Evolutionary conservation across 108 stramenopile species (phyloP).

Genomic region (Conticribra weissflogii): DNA sequence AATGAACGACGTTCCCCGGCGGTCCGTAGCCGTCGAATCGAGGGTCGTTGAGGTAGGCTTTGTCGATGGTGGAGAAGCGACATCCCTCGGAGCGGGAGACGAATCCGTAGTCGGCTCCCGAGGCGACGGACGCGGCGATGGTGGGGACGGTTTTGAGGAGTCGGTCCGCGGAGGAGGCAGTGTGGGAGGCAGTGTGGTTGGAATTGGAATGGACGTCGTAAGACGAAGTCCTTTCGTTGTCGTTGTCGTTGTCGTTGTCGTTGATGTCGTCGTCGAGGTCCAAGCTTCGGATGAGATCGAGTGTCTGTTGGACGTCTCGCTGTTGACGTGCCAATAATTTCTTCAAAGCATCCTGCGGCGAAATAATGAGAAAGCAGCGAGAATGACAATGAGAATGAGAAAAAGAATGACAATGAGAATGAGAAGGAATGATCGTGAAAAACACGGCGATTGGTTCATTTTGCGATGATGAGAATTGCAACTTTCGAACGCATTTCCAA

Average conservation of each 20-base stretch:
- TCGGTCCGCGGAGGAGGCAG: too few species aligned
- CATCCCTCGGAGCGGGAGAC: slow-evolving; percentile 65
- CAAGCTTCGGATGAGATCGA: slow-evolving; percentile 43
- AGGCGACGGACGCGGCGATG: slow-evolving; percentile 51
- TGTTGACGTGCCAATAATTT: slow-evolving; percentile 56
- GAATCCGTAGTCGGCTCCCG: slow-evolving; percentile 67
- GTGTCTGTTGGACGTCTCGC: slow-evolving; percentile 48
- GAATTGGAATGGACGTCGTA: too few species aligned
- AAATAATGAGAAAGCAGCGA: not conserved
- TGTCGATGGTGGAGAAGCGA: slow-evolving; percentile 15
- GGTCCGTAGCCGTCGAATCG: slow-evolving; percentile 59
- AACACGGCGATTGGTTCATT: too few species aligned
- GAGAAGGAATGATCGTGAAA: not conserved
- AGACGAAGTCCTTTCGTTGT: slow-evolving; percentile 6
- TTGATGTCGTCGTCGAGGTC: slow-evolving; percentile 9
- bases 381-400: not conserved
- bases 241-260: slow-evolving; percentile 6
- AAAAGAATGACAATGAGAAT: not conserved
- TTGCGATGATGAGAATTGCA: too few species aligned
- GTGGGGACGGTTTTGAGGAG: not conserved
- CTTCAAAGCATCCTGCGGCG: slow-evolving; percentile 34
- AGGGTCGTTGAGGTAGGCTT: slow-evolving; percentile 13
- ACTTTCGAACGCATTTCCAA: too few species aligned
- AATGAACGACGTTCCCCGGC: slow-evolving; percentile 53
- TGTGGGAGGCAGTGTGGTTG: too few species aligned